phyloP scores from a whole-genome alignment of 2,329 filamentous ascomycete species.

The Pochonia chlamydosporia region DNA sequence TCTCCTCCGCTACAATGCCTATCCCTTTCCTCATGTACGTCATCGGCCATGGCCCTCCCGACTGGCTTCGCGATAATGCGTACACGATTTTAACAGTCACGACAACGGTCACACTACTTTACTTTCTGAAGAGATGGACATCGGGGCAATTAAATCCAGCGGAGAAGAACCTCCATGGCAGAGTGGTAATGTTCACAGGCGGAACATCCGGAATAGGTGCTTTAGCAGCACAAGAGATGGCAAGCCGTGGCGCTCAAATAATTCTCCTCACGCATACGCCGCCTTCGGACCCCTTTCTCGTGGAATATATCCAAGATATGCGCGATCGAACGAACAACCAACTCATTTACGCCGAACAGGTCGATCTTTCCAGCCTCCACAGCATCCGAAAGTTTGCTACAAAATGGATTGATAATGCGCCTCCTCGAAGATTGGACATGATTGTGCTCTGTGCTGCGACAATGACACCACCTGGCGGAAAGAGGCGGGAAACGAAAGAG shows the following conservation, averaged over 20 bases:
- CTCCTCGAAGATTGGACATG: constrained; percentile 84
- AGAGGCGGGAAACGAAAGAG: constrained; percentile 60
- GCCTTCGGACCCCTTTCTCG: constrained; percentile 78
- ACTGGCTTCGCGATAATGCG: constrained; percentile 39
- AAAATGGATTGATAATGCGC: constrained; percentile 95
- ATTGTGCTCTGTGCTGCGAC: constrained; percentile 81
- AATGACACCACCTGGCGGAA: constrained; percentile 61
- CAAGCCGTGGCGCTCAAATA: constrained; percentile 79
- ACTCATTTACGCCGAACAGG: constrained; percentile 91
- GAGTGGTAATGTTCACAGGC: constrained; percentile 89
- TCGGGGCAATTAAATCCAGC: constrained; percentile 67
- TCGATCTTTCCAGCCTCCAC: constrained; percentile 82
- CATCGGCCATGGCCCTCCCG: constrained; percentile 42
- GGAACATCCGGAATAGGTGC: constrained; percentile 92
- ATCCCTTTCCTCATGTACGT: constrained; percentile 44
- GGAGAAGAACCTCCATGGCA: constrained; percentile 84
- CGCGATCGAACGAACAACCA: constrained; percentile 72
- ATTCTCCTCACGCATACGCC: constrained; percentile 81
- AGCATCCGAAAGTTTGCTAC: constrained; percentile 91
- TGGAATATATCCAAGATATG: constrained; percentile 88
- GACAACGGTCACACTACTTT: constrained; percentile 31
- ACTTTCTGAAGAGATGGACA: constrained; percentile 65
- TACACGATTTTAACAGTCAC: constrained; percentile 35
- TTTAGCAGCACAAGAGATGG: constrained; percentile 66
- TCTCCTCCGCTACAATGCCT: constrained; percentile 35